Evolutionary conservation across 495 filamentous ascomycete genomes (phyloP), one percentile per base, ranked within the genome.

Genomic region (Hypomontagnella monticulosa): DNA sequence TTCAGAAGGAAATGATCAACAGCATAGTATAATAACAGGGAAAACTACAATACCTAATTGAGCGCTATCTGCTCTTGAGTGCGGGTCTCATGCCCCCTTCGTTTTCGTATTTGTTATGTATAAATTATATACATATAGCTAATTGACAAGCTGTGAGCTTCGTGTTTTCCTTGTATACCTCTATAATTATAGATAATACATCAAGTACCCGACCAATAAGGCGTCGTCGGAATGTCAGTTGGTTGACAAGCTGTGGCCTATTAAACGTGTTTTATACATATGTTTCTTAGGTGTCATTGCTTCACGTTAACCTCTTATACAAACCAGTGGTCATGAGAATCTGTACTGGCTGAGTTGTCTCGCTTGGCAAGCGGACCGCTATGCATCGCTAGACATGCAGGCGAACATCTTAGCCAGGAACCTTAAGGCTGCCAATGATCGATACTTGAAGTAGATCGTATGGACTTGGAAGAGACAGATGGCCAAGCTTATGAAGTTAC

Each of bases 401-500:
- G 19, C 7, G 50, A 48, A 43, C 32, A 49, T 52, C 16, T 27
- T 61, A 66, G 49, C 57, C 63, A 60, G 56, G 61, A 58, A 65
- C 61, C 23, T 53, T 33, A 38, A 33, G 23, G 52, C 38, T 32
- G 11, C 44, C 41, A 64, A 49, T 50, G 50, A 48, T 48, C 37
- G 9, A 37, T 16, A 14, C 4, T 41, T 47, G 27, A 16, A 50
- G 51, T 56, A 12, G 43, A 44, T 37, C 18, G 33, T 49, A 51
- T 15, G 44, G 19, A 12, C 33, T 32, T 16, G 18, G 11, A 12
- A 38, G 11, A 38, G 9, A 38, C 36, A 9, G 9, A 38, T 11
- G 3, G n/a, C 2, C n/a, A 38, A 38, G 36, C 11, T 38, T 38
- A 38, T 38, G 23, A 6, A 27, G 23, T 6, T 27, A 27, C 23